Conservation (phyloP, 805 yeast genomes). For the Candida adriatica region DNA sequence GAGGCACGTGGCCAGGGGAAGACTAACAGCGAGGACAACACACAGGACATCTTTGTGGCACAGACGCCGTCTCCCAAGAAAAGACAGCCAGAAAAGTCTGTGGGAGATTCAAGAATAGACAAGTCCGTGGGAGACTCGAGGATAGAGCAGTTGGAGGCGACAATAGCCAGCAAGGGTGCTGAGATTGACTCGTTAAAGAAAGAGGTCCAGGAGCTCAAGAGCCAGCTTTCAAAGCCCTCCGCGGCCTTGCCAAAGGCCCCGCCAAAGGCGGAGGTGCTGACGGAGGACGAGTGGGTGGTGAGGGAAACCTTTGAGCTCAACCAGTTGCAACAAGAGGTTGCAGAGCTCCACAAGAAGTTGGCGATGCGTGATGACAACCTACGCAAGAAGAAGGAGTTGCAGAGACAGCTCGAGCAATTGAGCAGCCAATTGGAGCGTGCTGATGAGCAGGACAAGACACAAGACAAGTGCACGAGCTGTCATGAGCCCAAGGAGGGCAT, state of each 20-base stretch:
- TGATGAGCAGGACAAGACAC: too few relatives aligned
- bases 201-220: conserved; percentile 19
- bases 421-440: conserved; percentile 9
- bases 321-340: conserved; percentile 28
- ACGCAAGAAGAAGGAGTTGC: conserved; percentile 27
- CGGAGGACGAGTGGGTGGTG: conserved; percentile 28
- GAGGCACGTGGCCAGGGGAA: conserved; percentile 1
- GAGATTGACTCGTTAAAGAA: conserved; percentile 14
- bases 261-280: not conserved
- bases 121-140: conserved; percentile 5
- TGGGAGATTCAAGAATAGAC: conserved; percentile 1
- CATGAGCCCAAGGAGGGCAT: too few relatives aligned
- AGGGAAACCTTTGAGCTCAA: conserved; percentile 29
- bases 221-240: not conserved
- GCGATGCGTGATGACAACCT: conserved; percentile 29
- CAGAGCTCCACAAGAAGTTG: conserved; percentile 25
- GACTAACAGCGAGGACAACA: conserved; percentile 12
- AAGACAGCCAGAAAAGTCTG: too few relatives aligned
- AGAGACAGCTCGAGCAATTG: conserved; percentile 15
- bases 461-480: too few relatives aligned
- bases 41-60: conserved; percentile 12
- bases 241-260: not conserved
- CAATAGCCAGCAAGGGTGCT: conserved; percentile 7
- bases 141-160: conserved; percentile 8
- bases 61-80: not conserved